Conservation (phyloP, 345 rosid genomes). For the Erysimum cheiranthoides region DNA sequence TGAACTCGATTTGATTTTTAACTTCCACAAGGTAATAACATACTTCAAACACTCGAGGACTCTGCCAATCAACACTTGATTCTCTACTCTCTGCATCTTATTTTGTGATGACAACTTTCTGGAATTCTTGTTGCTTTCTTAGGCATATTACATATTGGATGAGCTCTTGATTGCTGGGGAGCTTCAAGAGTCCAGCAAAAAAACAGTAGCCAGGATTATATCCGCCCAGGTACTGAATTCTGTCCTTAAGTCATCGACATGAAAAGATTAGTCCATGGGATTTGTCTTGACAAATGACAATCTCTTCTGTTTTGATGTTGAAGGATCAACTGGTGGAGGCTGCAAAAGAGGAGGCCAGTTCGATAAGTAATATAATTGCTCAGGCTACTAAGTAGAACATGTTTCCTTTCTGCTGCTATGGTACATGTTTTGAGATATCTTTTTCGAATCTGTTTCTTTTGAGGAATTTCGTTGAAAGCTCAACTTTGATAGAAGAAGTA, state of each 20-base stretch:
- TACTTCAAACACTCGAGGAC: not conserved
- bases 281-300: not conserved
- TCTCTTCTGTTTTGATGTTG: conserved; percentile 20
- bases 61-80: not conserved
- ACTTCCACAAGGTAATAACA: conserved; percentile 83
- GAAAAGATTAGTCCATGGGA: not conserved
- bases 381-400: conserved; percentile 82
- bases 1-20: conserved; percentile 93
- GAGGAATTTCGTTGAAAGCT: not conserved
- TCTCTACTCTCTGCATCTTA: conserved; percentile 17
- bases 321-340: conserved; percentile 95
- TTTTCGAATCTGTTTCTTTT: not conserved
- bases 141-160: conserved; percentile 94
- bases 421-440: not conserved
- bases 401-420: not conserved
- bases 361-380: conserved; percentile 87
- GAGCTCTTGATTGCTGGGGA: conserved; percentile 94
- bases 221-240: conserved; percentile 73
- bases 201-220: conserved; percentile 82
- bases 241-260: not conserved
- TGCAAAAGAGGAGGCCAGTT: conserved; percentile 90
- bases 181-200: conserved; percentile 97
- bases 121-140: conserved; percentile 32
- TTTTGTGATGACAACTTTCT: not conserved
- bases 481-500: not conserved